Base-by-base conservation (phyloP, 345 rosid species). In the Salix arbutifolia region DNA sequence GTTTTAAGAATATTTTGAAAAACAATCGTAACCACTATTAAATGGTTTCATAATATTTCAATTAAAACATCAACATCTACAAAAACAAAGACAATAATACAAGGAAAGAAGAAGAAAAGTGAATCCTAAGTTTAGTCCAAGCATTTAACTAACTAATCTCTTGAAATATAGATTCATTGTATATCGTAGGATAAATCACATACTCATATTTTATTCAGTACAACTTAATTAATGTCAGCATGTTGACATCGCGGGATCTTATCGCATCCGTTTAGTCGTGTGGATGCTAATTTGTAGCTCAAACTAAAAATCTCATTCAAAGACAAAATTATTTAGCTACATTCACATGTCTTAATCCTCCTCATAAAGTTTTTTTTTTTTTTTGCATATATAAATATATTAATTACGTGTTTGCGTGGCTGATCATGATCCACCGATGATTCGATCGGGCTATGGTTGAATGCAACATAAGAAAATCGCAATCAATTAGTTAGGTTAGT, bases 391-490 rank as follows among this genome's bases (percentile, higher is more conserved):
- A 53, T 19, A 3, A 23, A 53, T 53, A 19, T 53, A 53, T 53
- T 52, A 52, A 19, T 7, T 2, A 53, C 1, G 25, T 18, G 60
- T 19, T 53, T 53, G n/a, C 10, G 4, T 56, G n/a, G 61, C 13
- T 21, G 61, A 21, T 8, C 25, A 56, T 56, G 25, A n/a, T n/a
- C 61, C 61, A 56, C 26, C 61, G 3, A 56, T 56, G 9, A 56
- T 56, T 56, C 61, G 61, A 56, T n/a, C 61, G 61, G n/a, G 61
- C 26, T 8, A 18, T 21, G 25, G 74, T 61, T 60, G 16, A 13
- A 4, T n/a, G 79, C 70, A 77, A 62, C 79, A 77, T 62, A 8
- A 76, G 3, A 0, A 53, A 21, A 28, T 19, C 31, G 31, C 38
- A 31, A 13, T 31, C 38, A 44, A 38, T 44, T 56, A 56, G 26